Evolutionary conservation across 805 yeast species (phyloP).

Genomic region (Lachancea dasiensis): DNA sequence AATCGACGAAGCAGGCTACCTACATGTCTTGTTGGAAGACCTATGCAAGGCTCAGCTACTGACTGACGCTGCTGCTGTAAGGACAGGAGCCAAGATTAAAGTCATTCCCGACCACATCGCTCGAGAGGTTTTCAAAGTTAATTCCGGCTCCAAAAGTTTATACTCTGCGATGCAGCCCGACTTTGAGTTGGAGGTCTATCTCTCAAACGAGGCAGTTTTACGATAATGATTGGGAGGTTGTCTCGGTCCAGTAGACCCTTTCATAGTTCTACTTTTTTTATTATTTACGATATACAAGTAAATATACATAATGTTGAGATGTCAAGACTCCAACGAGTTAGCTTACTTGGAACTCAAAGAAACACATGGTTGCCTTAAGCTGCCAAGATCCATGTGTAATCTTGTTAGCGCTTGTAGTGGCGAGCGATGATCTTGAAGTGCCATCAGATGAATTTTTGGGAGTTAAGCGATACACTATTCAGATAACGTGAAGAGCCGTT

Average conservation of each 20-base stretch:
- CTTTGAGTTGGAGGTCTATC: conserved; percentile 42
- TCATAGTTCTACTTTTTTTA: too few relatives aligned
- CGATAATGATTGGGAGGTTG: neutral
- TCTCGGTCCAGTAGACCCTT: neutral
- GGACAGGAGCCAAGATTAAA: conserved; percentile 34
- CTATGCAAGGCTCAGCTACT: conserved; percentile 60
- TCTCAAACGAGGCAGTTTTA: conserved; percentile 26
- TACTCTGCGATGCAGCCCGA: conserved; percentile 74
- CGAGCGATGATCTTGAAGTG: too few relatives aligned
- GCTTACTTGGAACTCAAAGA: too few relatives aligned
- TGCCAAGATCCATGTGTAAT: too few relatives aligned
- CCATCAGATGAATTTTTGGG: too few relatives aligned
- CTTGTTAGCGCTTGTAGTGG: too few relatives aligned
- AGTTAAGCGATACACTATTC: too few relatives aligned
- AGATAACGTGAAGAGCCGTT: too few relatives aligned
- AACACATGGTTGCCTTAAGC: too few relatives aligned
- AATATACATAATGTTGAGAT: too few relatives aligned
- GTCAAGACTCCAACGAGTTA: too few relatives aligned
- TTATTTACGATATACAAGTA: too few relatives aligned
- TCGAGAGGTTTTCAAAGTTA: conserved; percentile 53
- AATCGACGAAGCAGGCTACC: conserved; percentile 68
- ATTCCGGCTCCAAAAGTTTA: conserved; percentile 60
- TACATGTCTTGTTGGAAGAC: conserved; percentile 58
- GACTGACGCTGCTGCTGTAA: conserved; percentile 46
- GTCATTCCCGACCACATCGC: conserved; percentile 59